Percentiles rank a stretch among this genome's conserved stretches.
phyloP scores from a whole-genome alignment of 2,329 filamentous ascomycete species.

The Periconia sp. region DNA sequence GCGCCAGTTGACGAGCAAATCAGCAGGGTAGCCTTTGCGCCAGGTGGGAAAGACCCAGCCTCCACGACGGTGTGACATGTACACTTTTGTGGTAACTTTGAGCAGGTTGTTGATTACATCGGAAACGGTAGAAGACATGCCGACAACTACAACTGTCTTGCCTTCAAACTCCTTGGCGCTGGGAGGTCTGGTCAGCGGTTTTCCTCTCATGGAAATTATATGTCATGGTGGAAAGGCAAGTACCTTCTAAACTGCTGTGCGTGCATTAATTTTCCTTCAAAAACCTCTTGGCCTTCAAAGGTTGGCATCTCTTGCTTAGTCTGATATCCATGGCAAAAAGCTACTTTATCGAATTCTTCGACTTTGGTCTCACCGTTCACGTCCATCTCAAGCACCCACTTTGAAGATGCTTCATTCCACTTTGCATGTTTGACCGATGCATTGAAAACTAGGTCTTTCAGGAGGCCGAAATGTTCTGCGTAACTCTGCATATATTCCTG shows the following conservation, averaged over 20 bases:
- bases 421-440: slow-evolving; percentile 37
- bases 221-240: background rate
- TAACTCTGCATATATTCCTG: slow-evolving; percentile 52
- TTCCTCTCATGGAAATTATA: background rate
- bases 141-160: slow-evolving; percentile 54
- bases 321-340: slow-evolving; percentile 43
- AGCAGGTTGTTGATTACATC: slow-evolving; percentile 47
- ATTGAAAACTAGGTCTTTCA: slow-evolving; percentile 43
- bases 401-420: slow-evolving; percentile 29
- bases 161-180: slow-evolving; percentile 45
- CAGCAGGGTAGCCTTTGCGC: slow-evolving; percentile 41
- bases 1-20: slow-evolving; percentile 16
- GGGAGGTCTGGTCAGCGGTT: slow-evolving; percentile 1
- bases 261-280: slow-evolving; percentile 50
- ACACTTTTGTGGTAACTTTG: slow-evolving; percentile 46
- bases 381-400: slow-evolving; percentile 41
- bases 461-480: slow-evolving; percentile 48
- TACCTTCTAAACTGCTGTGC: slow-evolving; percentile 18
- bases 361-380: slow-evolving; percentile 25
- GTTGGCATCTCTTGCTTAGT: slow-evolving; percentile 44
- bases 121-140: slow-evolving; percentile 49
- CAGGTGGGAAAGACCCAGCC: slow-evolving; percentile 42
- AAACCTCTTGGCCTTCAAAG: slow-evolving; percentile 45
- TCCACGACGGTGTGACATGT: slow-evolving; percentile 51
- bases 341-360: slow-evolving; percentile 43